Evolutionary conservation across 441 rosid genomes (phyloP), one percentile per base, ranked within the genome.

Genomic region (Omphalea diandra): DNA sequence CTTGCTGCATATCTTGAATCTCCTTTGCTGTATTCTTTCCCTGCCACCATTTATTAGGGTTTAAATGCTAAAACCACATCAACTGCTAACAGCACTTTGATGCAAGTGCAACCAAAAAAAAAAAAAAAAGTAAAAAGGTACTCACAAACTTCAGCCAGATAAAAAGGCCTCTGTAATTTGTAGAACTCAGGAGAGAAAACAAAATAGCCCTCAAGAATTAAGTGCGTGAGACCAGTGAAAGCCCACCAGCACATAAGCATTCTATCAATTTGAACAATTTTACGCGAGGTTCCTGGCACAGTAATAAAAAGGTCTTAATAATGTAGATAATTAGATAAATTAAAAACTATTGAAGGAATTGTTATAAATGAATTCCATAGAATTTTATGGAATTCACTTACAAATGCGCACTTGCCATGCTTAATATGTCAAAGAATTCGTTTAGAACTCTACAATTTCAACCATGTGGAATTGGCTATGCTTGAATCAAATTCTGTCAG

Each of bases 11-110:
- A 94, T 78, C 98, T 86, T 0, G 97, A 94, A 79, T 94, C 98
- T 59, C 97, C 97, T 90, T 94, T 91, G 82, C 97, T 91, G 74
- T 94, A 94, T 65, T 94, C 97, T 82, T 91, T 94, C 97, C 94
- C 97, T 94, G 84, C 11, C 53, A 74, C 41, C 36, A 43, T 52
- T 15, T 26, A 20, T 27, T 54, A 3, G 7, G 33, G 4, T 22
- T 52, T 22, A 54, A 24, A 53, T 54, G 18, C 1, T 67, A 26
- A n/a, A n/a, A n/a, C n/a, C n/a, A n/a, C n/a, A n/a, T n/a, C n/a
- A n/a, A n/a, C n/a, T n/a, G n/a, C 35, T 11, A 49, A 26, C 31
- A 36, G 8, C n/a, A 32, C 18, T 20, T 55, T 31, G 27, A 33
- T 18, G 18, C 29, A 41, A 46, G 8, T n/a, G n/a, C n/a, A n/a